These are phyloP conservation scores for Aristolochia contorta DNA, from an alignment of 164 flowering plant genomes.

Conservation along the genomic window DNA sequence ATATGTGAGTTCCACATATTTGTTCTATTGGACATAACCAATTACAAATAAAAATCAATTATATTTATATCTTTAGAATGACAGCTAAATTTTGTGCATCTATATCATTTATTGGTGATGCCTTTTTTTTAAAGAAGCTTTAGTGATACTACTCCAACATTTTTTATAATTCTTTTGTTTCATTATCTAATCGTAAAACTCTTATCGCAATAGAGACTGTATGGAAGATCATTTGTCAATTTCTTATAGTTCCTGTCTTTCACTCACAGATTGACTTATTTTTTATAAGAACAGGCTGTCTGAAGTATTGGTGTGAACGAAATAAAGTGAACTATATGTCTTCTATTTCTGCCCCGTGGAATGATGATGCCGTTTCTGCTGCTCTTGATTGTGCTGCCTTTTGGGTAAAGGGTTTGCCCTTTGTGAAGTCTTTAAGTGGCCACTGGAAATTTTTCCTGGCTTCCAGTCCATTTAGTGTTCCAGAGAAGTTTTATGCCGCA, in stretches of 20 bases:
- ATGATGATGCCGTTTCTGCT: constrained; percentile 71
- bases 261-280: constrained; percentile 3
- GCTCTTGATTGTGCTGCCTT: constrained; percentile 73
- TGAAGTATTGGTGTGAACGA: constrained; percentile 77
- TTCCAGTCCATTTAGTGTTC: constrained; percentile 40
- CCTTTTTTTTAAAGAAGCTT: too few relatives aligned
- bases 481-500: constrained; percentile 42
- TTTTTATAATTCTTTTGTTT: too few relatives aligned
- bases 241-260: not conserved
- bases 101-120: too few relatives aligned
- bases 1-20: too few relatives aligned
- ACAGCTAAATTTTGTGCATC: too few relatives aligned
- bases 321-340: constrained; percentile 57
- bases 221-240: not conserved
- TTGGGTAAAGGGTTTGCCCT: constrained; percentile 85
- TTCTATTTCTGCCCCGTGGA: constrained; percentile 70
- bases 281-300: constrained; percentile 45
- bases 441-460: constrained; percentile 83
- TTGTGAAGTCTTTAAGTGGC: constrained; percentile 79
- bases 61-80: too few relatives aligned
- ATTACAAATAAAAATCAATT: too few relatives aligned
- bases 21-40: too few relatives aligned
- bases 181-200: too few relatives aligned
- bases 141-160: too few relatives aligned
- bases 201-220: too few relatives aligned